Percentiles rank a stretch among this genome's conserved stretches.
Evolutionary conservation across 2,329 filamentous ascomycete species (phyloP).

Genomic region (Rutstroemia sydowiana): DNA sequence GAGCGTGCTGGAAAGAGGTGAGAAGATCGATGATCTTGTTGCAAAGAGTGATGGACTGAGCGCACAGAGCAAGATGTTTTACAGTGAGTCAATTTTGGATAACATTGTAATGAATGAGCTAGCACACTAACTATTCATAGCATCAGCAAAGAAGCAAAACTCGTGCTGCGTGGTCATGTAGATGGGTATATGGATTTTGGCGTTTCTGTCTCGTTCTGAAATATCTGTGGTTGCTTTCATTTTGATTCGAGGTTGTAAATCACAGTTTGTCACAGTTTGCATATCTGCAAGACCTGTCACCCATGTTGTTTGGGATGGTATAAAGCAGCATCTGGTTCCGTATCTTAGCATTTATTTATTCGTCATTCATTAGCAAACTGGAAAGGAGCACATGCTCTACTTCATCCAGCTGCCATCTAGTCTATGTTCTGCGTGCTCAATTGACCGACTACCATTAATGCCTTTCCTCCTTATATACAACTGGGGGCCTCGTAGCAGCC

Average conservation of each 20-base stretch:
- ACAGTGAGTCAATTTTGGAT: constrained; percentile 67
- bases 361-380: neutral
- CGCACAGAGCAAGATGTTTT: constrained; percentile 95
- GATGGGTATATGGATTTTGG: constrained; percentile 15
- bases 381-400: constrained; percentile 16
- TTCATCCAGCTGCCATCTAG: constrained; percentile 4
- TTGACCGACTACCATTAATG: neutral
- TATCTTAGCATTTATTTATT: neutral
- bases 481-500: neutral
- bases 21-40: constrained; percentile 94
- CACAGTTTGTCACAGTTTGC: constrained; percentile 3
- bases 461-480: constrained; percentile 2
- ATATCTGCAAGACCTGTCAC: neutral
- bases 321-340: neutral
- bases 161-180: constrained; percentile 69
- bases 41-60: constrained; percentile 88
- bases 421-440: neutral
- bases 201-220: constrained; percentile 13
- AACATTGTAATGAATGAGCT: too few relatives aligned
- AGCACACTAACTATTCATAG: constrained; percentile 31
- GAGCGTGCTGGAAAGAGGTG: constrained; percentile 77
- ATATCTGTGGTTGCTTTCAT: constrained; percentile 6
- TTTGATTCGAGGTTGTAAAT: neutral
- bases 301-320: neutral
- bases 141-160: constrained; percentile 73